Evolutionary conservation across 2,329 filamentous ascomycete species (phyloP), one percentile per base, ranked within the genome.

Genomic region (Aspergillus thermomutatus): DNA sequence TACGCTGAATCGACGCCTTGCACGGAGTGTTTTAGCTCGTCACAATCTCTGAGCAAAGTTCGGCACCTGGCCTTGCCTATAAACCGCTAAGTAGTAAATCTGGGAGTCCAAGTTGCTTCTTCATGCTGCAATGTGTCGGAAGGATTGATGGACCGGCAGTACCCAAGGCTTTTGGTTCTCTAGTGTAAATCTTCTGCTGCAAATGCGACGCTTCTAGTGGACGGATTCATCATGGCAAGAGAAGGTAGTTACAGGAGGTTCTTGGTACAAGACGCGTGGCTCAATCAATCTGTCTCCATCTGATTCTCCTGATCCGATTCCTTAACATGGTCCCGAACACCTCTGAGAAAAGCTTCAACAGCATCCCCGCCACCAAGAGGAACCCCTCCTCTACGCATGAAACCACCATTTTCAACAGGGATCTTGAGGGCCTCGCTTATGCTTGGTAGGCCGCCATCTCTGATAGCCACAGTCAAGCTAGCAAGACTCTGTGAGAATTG

Each of bases 321-420:
- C 75, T 90, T 82, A 0, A 92, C 88, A 5, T 85, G 87, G 77
- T 85, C 88, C 81, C 89, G 94, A 49, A 97, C 87, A 3, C 93
- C 94, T 55, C 95, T 85, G 23, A 99, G 82, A 75, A 99, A 99
- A 3, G 90, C 90, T 77, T 95, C 88, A 1, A 99, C 87, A 11
- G 93, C 93, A 66, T 94, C 88, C 5, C 89, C 90, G 52, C 92
- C 92, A 46, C 92, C 93, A 48, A 97, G 75, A 2, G 93, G 92
- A 79, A 97, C 87, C 51, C 85, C 88, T 5, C 90, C 88, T 54
- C 89, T 87, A 60, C 82, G 83, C 68, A 96, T 82, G 61, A 90
- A 89, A 3, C 93, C 93, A n/a, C 89, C 89, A 70, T 96, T 91
- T 68, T 88, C 83, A 21, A 99, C 85, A 64, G 86, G 85, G 57